Percentiles rank a stretch among this genome's conserved stretches.
phyloP scores from a whole-genome alignment of 805 yeast species.

The Cyberlindnera galapagoensis region DNA sequence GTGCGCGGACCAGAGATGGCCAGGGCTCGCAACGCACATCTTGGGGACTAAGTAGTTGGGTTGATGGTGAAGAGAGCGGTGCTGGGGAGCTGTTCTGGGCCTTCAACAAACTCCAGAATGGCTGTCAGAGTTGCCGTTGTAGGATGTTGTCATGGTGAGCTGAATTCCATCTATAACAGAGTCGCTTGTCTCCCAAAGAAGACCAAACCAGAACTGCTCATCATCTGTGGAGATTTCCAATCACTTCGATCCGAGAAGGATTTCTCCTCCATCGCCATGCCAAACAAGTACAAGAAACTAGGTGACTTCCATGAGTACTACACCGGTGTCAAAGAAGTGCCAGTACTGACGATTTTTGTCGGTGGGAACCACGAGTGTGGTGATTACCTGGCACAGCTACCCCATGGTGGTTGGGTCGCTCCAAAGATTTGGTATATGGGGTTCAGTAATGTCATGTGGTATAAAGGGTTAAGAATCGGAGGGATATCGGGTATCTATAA shows the following conservation, averaged over 20 bases:
- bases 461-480: slow-evolving; percentile 66
- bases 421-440: slow-evolving; percentile 85
- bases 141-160: slow-evolving; percentile 88
- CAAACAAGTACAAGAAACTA: slow-evolving; percentile 61
- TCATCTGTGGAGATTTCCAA: slow-evolving; percentile 92
- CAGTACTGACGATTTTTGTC: slow-evolving; percentile 70
- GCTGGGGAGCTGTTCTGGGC: no score
- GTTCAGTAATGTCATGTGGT: slow-evolving; percentile 66
- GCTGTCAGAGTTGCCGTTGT: slow-evolving; percentile 54
- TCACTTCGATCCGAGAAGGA: slow-evolving; percentile 63
- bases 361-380: slow-evolving; percentile 97
- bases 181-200: slow-evolving; percentile 20
- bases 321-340: slow-evolving; percentile 53
- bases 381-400: slow-evolving; percentile 62
- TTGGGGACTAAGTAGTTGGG: no score
- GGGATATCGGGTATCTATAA: slow-evolving; percentile 86
- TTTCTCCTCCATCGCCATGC: slow-evolving; percentile 66
- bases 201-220: slow-evolving; percentile 45
- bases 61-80: no score
- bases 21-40: no score
- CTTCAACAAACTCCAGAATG: no score
- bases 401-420: slow-evolving; percentile 91
- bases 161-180: slow-evolving; percentile 47
- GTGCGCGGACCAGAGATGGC: no score
- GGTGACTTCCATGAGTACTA: slow-evolving; percentile 83